Conservation (phyloP, 1,139 yeast genomes). For the Diutina catenulata region DNA sequence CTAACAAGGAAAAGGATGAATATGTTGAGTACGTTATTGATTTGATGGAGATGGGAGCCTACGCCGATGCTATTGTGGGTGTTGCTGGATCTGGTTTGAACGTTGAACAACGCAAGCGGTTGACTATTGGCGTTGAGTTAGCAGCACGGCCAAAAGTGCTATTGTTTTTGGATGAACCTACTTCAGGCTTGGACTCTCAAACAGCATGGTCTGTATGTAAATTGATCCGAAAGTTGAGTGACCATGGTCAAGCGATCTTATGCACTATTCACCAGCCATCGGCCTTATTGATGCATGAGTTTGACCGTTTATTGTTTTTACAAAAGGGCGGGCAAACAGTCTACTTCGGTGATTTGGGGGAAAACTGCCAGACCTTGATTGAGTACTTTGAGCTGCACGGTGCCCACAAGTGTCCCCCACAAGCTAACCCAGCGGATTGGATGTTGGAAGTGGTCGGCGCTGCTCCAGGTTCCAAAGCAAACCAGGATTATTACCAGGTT, state of each 20-base stretch:
- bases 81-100: conserved; percentile 68
- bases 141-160: conserved; percentile 80
- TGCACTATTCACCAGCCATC: conserved; percentile 83
- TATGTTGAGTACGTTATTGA: conserved; percentile 64
- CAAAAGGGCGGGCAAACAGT: conserved; percentile 36
- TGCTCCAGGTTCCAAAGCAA: conserved; percentile 64
- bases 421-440: conserved; percentile 14
- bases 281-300: conserved; percentile 62
- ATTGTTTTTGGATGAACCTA: conserved; percentile 81
- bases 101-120: conserved; percentile 77
- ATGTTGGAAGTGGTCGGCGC: conserved; percentile 56
- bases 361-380: conserved; percentile 11
- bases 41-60: conserved; percentile 57
- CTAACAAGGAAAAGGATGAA: conserved; percentile 47
- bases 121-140: conserved; percentile 77
- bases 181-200: conserved; percentile 87
- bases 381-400: conserved; percentile 11
- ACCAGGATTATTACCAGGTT: conserved; percentile 50
- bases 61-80: conserved; percentile 78
- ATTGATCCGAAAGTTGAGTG: conserved; percentile 61
- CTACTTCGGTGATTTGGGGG: conserved; percentile 11
- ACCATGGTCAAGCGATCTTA: conserved; percentile 71
- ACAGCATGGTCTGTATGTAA: conserved; percentile 83
- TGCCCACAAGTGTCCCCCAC: conserved; percentile 12
- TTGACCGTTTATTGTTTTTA: conserved; percentile 62